These are phyloP conservation scores for Cryphonectria nitschkei DNA, from an alignment of 2,329 filamentous ascomycete genomes.

Conservation along the genomic window DNA sequence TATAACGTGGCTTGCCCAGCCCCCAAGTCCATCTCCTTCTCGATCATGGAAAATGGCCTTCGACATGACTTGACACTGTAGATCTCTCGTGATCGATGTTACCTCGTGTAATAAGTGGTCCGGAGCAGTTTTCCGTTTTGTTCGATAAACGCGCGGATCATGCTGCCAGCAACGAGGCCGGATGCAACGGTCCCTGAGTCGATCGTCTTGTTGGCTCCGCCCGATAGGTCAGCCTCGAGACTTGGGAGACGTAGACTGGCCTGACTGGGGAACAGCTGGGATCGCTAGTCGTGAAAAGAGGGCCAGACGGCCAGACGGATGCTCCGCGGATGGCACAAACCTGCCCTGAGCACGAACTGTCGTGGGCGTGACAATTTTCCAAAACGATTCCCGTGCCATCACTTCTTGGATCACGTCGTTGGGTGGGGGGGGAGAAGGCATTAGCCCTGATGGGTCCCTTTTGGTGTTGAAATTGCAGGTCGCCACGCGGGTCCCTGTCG, in stretches of 20 bases:
- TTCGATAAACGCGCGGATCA: neutral
- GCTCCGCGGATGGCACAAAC: neutral
- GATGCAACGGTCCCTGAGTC: conserved; percentile 3
- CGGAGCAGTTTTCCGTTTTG: neutral
- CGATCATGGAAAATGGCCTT: neutral
- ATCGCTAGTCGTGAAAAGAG: neutral
- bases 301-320: neutral
- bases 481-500: neutral
- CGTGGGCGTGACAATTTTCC: neutral
- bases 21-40: neutral
- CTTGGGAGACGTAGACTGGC: neutral
- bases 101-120: neutral
- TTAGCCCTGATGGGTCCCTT: neutral
- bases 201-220: neutral
- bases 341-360: neutral
- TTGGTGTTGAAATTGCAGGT: neutral
- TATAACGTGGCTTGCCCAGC: neutral
- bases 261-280: neutral
- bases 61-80: neutral
- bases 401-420: neutral
- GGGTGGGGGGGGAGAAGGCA: neutral
- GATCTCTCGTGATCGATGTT: neutral
- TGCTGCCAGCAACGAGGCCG: neutral
- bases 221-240: neutral
- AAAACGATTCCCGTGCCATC: neutral